Conservation (phyloP, 257 asterid species). For the Plectranthus barbatus region DNA sequence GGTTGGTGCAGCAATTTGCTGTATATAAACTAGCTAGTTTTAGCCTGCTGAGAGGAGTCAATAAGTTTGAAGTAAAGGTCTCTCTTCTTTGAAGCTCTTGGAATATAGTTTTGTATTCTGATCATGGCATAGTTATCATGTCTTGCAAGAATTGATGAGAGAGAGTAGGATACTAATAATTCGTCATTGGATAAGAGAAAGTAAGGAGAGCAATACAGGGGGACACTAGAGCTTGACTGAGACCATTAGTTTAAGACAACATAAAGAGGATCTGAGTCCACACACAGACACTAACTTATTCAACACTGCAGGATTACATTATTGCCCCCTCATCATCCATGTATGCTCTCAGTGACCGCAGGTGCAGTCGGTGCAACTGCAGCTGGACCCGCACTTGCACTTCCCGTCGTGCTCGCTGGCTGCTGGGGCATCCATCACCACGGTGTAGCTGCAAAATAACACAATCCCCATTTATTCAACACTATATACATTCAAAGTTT, state of each 20-base stretch:
- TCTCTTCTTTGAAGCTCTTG: too few species aligned
- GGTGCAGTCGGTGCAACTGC: constrained; percentile 55
- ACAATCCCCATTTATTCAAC: not conserved
- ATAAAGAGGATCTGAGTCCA: not conserved
- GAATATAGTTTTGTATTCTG: too few species aligned
- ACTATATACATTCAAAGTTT: too few species aligned
- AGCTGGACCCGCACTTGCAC: constrained; percentile 66
- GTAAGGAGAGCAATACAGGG: not conserved
- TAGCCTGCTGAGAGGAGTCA: too few species aligned
- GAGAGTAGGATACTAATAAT: not conserved
- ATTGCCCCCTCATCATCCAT: constrained; percentile 9
- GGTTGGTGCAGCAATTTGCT: too few species aligned
- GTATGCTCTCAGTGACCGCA: constrained; percentile 36
- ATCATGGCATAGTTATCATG: too few species aligned
- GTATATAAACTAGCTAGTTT: too few species aligned
- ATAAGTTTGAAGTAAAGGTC: too few species aligned
- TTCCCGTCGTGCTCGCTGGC: constrained; percentile 41
- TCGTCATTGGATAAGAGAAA: not conserved
- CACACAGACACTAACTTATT: constrained; percentile 13
- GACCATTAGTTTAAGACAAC: too few species aligned
- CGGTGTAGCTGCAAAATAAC: constrained; percentile 30
- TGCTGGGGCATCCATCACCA: constrained; percentile 25
- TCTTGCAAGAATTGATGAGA: not conserved
- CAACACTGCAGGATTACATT: not conserved
- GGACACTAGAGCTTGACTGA: not conserved